Conservation (phyloP, 306 rosid genomes). For the Nissolia schottii region DNA sequence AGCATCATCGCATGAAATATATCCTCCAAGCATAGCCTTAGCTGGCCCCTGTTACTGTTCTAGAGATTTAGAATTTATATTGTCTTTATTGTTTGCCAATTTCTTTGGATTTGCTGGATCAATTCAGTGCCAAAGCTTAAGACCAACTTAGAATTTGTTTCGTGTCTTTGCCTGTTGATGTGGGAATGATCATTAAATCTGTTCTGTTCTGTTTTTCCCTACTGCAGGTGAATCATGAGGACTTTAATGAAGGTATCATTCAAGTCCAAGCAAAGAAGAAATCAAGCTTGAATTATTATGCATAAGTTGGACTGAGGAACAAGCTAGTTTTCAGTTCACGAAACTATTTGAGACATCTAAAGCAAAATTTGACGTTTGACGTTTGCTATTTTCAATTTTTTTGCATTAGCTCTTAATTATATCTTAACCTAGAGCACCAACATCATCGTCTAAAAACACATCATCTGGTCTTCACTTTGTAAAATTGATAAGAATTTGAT, state of each 20-base stretch:
- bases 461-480: not conserved
- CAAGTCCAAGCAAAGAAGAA: slow-evolving; percentile 97
- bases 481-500: not conserved
- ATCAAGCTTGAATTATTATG: slow-evolving; percentile 86
- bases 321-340: not conserved
- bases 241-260: slow-evolving; percentile 89
- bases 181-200: not conserved
- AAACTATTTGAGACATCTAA: not conserved
- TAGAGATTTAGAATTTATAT: not conserved
- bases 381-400: not conserved
- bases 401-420: not conserved
- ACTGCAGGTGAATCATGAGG: slow-evolving; percentile 84
- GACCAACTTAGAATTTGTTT: not conserved
- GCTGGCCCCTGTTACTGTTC: not conserved
- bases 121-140: not conserved
- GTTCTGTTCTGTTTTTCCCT: not conserved
- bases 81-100: not conserved
- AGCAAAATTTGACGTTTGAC: not conserved
- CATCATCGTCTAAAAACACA: not conserved
- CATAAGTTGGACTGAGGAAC: slow-evolving; percentile 36
- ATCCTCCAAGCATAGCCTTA: not conserved
- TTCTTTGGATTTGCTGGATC: not conserved
- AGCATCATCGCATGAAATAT: not conserved
- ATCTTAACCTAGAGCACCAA: not conserved
- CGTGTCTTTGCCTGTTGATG: slow-evolving; percentile 1